phyloP scores from a whole-genome alignment of 179 eudicot species.

The Silene vulgaris region DNA sequence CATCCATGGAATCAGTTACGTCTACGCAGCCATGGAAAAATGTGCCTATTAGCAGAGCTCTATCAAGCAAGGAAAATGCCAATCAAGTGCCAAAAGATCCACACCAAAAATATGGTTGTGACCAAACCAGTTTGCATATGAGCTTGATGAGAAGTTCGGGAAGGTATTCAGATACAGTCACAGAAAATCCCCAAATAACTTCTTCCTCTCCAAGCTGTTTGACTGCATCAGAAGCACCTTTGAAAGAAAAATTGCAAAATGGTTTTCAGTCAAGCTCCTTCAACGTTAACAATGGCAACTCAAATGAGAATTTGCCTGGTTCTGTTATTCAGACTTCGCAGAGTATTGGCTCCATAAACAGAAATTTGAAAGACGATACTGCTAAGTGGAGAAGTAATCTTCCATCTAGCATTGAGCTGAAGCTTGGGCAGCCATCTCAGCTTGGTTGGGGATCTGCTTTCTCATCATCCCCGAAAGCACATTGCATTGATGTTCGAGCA shows the following conservation, averaged over 20 bases:
- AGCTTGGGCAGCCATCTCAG: slow-evolving; percentile 70
- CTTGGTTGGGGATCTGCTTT: slow-evolving; percentile 34
- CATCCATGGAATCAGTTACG: slow-evolving; percentile 29
- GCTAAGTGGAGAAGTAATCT: slow-evolving; percentile 27
- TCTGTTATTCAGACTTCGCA: slow-evolving; percentile 29
- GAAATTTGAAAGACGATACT: slow-evolving; percentile 30
- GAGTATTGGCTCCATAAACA: slow-evolving; percentile 21
- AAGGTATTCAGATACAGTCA: slow-evolving; percentile 24
- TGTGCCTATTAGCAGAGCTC: slow-evolving; percentile 25
- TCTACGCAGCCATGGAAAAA: slow-evolving; percentile 32
- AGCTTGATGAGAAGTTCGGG: slow-evolving; percentile 26
- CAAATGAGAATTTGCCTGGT: slow-evolving; percentile 28
- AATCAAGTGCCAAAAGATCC: slow-evolving; percentile 24
- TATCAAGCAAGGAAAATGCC: slow-evolving; percentile 21
- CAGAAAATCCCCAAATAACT: slow-evolving; percentile 26
- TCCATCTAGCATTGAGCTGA: slow-evolving; percentile 52
- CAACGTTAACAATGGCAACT: slow-evolving; percentile 16
- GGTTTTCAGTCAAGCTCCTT: slow-evolving; percentile 25
- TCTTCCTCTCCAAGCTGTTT: slow-evolving; percentile 24
- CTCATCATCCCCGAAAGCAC: slow-evolving; percentile 27
- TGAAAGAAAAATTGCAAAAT: slow-evolving; percentile 25
- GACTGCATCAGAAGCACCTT: slow-evolving; percentile 26
- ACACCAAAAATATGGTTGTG: slow-evolving; percentile 26
- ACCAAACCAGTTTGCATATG: slow-evolving; percentile 19
- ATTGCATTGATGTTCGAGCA: slow-evolving; percentile 26